Conservation (phyloP, 2,329 filamentous ascomycete species). For the Gaeumannomyces sp. region DNA sequence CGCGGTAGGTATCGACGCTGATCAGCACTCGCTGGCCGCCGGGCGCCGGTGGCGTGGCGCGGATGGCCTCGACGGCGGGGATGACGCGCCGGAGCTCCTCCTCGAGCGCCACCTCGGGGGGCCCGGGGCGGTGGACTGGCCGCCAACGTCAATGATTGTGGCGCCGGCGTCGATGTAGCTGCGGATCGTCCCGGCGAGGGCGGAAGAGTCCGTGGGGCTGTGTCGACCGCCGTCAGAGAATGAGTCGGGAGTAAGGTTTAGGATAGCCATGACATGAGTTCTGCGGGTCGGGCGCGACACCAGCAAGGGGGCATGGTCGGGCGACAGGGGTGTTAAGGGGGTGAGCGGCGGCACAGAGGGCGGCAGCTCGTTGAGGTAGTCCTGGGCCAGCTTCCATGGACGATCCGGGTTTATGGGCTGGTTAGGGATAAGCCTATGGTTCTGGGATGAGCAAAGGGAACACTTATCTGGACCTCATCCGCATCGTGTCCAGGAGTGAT, state of each 20-base stretch:
- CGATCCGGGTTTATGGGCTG: conserved; percentile 44
- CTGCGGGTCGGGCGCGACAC: conserved; percentile 50
- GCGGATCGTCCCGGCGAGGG: conserved; percentile 52
- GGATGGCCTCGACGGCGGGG: conserved; percentile 70
- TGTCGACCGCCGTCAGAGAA: conserved; percentile 86
- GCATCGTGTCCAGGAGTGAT: not conserved
- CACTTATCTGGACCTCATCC: not conserved
- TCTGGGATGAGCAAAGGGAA: conserved; percentile 13
- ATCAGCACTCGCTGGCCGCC: conserved; percentile 48
- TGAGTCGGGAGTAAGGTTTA: conserved; percentile 93
- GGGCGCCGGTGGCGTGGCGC: conserved; percentile 32
- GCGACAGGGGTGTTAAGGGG: conserved; percentile 50
- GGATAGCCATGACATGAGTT: conserved; percentile 85
- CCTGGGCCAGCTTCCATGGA: conserved; percentile 55
- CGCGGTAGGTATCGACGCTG: conserved; percentile 89
- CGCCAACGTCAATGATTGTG: conserved; percentile 85
- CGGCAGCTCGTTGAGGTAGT: conserved; percentile 55
- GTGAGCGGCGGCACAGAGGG: conserved; percentile 44
- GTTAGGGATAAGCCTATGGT: conserved; percentile 46
- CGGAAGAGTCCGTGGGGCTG: conserved; percentile 33
- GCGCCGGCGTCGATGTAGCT: conserved; percentile 63
- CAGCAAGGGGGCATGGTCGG: conserved; percentile 46
- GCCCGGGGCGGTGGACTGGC: conserved; percentile 83
- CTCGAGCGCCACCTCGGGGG: conserved; percentile 58
- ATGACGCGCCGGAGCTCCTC: conserved; percentile 76